Base-by-base conservation (phyloP, 2,329 filamentous ascomycete species). In the Paraconiothyrium sp. region DNA sequence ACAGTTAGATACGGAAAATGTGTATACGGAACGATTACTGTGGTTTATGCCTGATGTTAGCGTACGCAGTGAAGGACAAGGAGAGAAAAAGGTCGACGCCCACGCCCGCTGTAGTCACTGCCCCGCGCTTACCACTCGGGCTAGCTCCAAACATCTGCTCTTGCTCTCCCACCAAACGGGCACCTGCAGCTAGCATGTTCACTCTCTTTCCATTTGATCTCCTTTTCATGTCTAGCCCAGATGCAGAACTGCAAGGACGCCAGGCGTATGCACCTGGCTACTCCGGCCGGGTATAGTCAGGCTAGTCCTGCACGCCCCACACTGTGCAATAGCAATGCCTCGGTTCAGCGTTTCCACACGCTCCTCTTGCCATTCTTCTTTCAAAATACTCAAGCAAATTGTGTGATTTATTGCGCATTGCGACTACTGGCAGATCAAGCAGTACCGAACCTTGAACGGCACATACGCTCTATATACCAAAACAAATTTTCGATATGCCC, bases 401-500 rank as follows among this genome's bases (percentile, higher is more conserved):
- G 4, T n/a, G 39, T n/a, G 16, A 41, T 8, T 41, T 6, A 6
- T 6, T 14, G 14, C 11, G 5, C 37, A 16, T 6, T 16, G 10
- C 11, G 16, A 16, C 14, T n/a, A 41, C n/a, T 7, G 16, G n/a
- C 14, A 8, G 5, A 9, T 20, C 16, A n/a, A 37, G 13, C 16
- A 9, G 39, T 16, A 2, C n/a, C 39, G 8, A 20, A 5, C n/a
- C 39, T 8, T 41, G n/a, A 16, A 5, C 5, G 35, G 3, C 16
- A n/a, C 16, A 20, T 24, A 24, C 43, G 20, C n/a, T 24, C 20
- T 11, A 22, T 46, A 37, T 2, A 13, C 30, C 5, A 30, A 39
- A n/a, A 4, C 39, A 41, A 9, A 1, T 5, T 6, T 4, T 30
- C 13, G 54, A 20, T 16, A 67, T 67, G 62, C 24, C 64, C 20